Conservation (phyloP, 2,329 filamentous ascomycete species). For the Calonectria naviculata region DNA sequence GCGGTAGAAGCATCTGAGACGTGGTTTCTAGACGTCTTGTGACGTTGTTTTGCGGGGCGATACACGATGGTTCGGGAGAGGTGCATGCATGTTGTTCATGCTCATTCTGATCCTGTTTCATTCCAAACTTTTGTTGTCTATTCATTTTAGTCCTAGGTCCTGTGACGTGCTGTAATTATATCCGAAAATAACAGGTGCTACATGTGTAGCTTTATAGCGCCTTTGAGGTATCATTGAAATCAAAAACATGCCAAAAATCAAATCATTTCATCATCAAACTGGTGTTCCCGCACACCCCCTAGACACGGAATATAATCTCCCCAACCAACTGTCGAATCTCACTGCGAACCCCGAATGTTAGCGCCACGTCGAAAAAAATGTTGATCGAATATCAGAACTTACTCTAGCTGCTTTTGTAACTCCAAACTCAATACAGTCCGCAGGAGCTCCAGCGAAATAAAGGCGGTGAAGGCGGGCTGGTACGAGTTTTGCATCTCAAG, state of each 20-base stretch:
- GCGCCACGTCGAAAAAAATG: not conserved
- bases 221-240: constrained; percentile 1
- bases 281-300: not conserved
- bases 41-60: not conserved
- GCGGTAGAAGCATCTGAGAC: not conserved
- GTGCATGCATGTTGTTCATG: not conserved
- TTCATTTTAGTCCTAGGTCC: not conserved
- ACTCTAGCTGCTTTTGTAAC: constrained; percentile 24
- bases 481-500: constrained; percentile 8
- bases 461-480: constrained; percentile 17
- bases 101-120: not conserved
- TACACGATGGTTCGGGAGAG: not conserved
- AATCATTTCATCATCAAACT: not conserved
- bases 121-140: not conserved
- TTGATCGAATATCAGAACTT: not conserved
- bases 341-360: not conserved
- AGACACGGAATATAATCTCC: constrained; percentile 7
- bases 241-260: not conserved
- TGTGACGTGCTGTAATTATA: no score
- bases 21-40: not conserved
- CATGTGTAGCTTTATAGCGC: not conserved
- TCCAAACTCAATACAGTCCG: constrained; percentile 20
- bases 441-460: constrained; percentile 21
- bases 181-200: not conserved
- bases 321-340: constrained; percentile 10